Evolutionary conservation across 352 stramenopile species (phyloP).

Genomic region (Pythium vanterpoolii): DNA sequence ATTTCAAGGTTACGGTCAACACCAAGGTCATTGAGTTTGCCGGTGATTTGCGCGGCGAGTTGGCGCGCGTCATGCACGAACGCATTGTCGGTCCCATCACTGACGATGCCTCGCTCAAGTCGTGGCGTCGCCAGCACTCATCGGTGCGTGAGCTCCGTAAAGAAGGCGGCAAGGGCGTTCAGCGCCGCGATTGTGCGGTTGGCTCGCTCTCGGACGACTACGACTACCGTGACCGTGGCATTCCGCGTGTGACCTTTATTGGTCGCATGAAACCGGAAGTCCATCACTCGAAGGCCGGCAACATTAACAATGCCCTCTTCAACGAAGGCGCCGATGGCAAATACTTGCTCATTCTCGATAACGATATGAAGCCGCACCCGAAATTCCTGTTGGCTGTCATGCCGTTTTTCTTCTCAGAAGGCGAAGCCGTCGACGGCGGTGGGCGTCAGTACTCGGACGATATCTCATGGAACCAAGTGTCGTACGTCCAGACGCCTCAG

Average conservation of each 20-base stretch:
- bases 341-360: constrained; percentile 91
- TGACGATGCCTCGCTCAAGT: constrained; percentile 74
- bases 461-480: constrained; percentile 89
- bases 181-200: constrained; percentile 82
- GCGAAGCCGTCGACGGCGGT: constrained; percentile 77
- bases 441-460: constrained; percentile 86
- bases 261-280: constrained; percentile 86
- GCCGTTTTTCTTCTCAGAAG: constrained; percentile 89
- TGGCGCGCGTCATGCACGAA: constrained; percentile 86
- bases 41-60: constrained; percentile 78
- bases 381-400: constrained; percentile 86
- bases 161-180: constrained; percentile 73
- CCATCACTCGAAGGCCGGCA: constrained; percentile 90
- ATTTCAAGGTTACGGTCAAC: constrained; percentile 89
- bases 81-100: constrained; percentile 73
- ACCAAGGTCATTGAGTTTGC: constrained; percentile 86
- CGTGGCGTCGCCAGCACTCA: constrained; percentile 85
- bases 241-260: constrained; percentile 83
- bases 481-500: constrained; percentile 88
- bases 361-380: constrained; percentile 90
- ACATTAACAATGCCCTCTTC: constrained; percentile 91
- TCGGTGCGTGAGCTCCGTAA: constrained; percentile 82
- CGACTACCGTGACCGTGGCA: constrained; percentile 87
- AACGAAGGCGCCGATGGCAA: constrained; percentile 88
- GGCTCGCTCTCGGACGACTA: constrained; percentile 88